Evolutionary conservation across 2,329 filamentous ascomycete species (phyloP), one percentile per base, ranked within the genome.

Genomic region (Botryotinia convoluta): DNA sequence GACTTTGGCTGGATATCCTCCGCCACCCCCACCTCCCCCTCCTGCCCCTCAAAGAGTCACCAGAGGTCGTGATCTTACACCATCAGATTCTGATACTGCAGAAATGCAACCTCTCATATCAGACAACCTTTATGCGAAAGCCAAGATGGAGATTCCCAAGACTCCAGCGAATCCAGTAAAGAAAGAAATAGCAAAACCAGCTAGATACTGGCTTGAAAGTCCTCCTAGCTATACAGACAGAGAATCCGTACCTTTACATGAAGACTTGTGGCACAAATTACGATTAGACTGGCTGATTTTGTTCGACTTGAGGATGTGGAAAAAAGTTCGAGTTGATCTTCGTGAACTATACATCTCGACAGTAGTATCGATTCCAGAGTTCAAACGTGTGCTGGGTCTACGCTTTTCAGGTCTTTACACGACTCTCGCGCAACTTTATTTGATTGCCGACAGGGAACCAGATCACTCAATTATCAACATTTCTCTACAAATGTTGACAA

Each of bases 391-490:
- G 16, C 86, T 99, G 72, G 95, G 95, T 2, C 85, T 99, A 61
- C 90, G 96, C n/a, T 97, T 99, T 81, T 94, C 97, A 71, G 95
- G 94, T 0, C 86, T 99, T 4, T 99, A 99, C 83, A 98, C 96
- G 2, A 93, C 93, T 3, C 85, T 99, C 65, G 95, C 96, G 8
- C 95, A 99, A 81, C 86, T 99, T 5, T 99, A 98, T 81, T 88
- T 99, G 44, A 96, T 99, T 76, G 95, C 95, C 22, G 96, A 99
- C 80, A 88, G 96, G 76, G 96, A 99, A 81, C 96, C 96, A 3
- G 96, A 99, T 80, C 95, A 98, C 82, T 98, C 95, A 18, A 98
- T 99, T 80, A 97, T 99, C 85, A 98, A 98, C 80, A 89, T 99
- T 54, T 98, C 95, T 7, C 85, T 98, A 44, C 96, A 99, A 81